Evolutionary conservation across 345 rosid genomes (phyloP), one percentile per base, ranked within the genome.

Genomic region (Euphorbia tirucalli): DNA sequence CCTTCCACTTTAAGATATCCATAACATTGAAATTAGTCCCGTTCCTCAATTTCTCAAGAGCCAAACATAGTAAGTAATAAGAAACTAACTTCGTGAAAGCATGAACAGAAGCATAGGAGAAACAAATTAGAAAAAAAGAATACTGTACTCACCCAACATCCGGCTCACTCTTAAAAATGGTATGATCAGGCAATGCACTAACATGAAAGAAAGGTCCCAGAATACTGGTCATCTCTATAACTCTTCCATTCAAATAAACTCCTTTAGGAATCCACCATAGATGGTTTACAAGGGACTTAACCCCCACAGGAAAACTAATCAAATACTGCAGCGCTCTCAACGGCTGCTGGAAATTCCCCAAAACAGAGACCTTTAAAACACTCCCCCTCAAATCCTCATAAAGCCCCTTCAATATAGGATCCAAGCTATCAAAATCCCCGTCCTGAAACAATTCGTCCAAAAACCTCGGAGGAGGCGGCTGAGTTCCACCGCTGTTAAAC

Each of bases 201-300:
- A 92, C 90, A 77, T 90, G 98, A 69, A 95, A 89, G 78, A 92
- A 95, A 27, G 99, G 98, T 3, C 98, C 99, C 68, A 95, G 81
- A 82, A 95, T 90, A 77, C 99, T 95, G 0, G 99, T 92, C 96
- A 95, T 83, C 86, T 95, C 99, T 32, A 89, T 90, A 50, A 85
- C 99, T 63, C 98, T 83, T 21, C 99, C 99, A 67, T 92, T 92
- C 88, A 89, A 77, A 75, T 90, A 95, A 44, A 83, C 82, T 27
- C 93, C 97, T 8, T 85, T 86, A 3, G 99, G 99, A 72, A 92
- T 88, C 98, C 98, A 95, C 99, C 99, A 92, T 2, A 77, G 84
- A 77, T 92, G 96, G 79, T 79, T 85, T 65, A 95, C 98, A 71
- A 95, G 84, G 21, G 97, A 75, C 83, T 82, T 90, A 8, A 95